phyloP scores from a whole-genome alignment of 192 early-diverging fungal species.

The Glomus cerebriforme region DNA sequence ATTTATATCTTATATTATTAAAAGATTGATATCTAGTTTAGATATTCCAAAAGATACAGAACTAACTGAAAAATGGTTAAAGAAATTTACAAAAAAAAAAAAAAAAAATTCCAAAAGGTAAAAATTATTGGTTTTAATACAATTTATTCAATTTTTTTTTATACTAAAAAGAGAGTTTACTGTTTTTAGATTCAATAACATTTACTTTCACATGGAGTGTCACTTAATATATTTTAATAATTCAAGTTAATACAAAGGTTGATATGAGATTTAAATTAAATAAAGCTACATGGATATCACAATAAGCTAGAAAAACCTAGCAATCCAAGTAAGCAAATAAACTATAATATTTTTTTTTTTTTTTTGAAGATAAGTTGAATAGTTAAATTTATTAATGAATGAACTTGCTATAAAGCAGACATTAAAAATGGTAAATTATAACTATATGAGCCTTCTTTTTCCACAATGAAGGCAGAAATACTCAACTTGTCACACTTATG shows the following conservation, averaged over 20 bases:
- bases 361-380: no score
- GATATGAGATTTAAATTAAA: conserved; percentile 73
- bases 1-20: not conserved
- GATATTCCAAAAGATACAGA: conserved; percentile 41
- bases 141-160: not conserved
- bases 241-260: conserved; percentile 79
- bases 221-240: not conserved
- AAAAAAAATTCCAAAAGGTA: conserved; percentile 62
- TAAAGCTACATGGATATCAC: conserved; percentile 73
- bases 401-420: no score
- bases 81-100: conserved; percentile 54
- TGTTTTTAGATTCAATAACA: conserved; percentile 48
- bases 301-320: conserved; percentile 65
- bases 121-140: not conserved
- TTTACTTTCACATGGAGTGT: conserved; percentile 63
- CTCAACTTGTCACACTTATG: no score
- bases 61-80: conserved; percentile 50
- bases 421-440: no score
- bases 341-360: no score
- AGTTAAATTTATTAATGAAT: no score
- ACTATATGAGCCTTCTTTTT: no score
- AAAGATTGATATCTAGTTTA: conserved; percentile 18
- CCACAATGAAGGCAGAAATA: no score
- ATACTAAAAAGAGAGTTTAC: not conserved
- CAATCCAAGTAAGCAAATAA: conserved; percentile 52